Evolutionary conservation across 345 rosid species (phyloP).

Genomic region (Salix udensis): DNA sequence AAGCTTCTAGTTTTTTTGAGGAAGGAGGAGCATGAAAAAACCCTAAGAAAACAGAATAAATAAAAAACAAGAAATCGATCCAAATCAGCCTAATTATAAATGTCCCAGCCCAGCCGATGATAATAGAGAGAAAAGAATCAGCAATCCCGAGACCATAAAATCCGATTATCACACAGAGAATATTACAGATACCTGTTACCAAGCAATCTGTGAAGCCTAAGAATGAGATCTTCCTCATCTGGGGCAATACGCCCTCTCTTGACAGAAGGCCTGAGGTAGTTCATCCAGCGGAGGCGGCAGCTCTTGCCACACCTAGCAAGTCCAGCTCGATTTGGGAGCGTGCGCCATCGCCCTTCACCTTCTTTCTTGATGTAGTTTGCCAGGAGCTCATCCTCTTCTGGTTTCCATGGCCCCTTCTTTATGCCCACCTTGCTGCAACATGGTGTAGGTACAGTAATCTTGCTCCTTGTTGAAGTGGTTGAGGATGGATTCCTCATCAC

Average conservation of each 20-base stretch:
- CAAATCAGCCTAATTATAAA: too few species aligned
- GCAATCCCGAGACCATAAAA: neutral
- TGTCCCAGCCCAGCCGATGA: neutral
- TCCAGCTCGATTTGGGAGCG: slow-evolving; percentile 57
- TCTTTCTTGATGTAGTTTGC: slow-evolving; percentile 46
- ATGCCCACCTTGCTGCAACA: slow-evolving; percentile 38
- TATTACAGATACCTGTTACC: slow-evolving; percentile 43
- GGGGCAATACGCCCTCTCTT: slow-evolving; percentile 61
- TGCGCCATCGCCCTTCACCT: slow-evolving; percentile 61
- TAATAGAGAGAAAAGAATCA: too few species aligned
- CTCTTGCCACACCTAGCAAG: slow-evolving; percentile 67
- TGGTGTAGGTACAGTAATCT: slow-evolving; percentile 8
- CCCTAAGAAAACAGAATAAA: too few species aligned
- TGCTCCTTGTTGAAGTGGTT: neutral
- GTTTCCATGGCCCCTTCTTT: slow-evolving; percentile 64
- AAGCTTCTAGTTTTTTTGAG: too few species aligned
- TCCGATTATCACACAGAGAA: neutral
- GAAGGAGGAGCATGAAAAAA: too few species aligned
- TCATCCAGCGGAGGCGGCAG: slow-evolving; percentile 73
- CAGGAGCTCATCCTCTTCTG: slow-evolving; percentile 54
- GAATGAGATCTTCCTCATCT: slow-evolving; percentile 67
- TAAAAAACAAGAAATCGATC: too few species aligned
- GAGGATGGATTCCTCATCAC: slow-evolving; percentile 33
- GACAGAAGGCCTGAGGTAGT: slow-evolving; percentile 56
- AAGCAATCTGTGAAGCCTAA: slow-evolving; percentile 57